phyloP scores from a whole-genome alignment of 805 yeast species.

The Wickerhamomyces tratensis region DNA sequence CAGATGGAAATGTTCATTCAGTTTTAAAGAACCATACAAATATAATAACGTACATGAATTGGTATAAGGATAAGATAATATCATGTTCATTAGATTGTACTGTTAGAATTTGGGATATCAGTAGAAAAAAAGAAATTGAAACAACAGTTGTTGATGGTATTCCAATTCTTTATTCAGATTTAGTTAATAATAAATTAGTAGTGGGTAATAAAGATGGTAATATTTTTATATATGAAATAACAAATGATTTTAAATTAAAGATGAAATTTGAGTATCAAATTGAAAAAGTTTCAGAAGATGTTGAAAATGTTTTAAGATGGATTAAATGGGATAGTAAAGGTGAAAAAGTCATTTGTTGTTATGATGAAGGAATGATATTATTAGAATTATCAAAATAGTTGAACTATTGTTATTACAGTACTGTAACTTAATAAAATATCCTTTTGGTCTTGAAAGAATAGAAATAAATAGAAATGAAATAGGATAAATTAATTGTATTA shows the following conservation, averaged over 20 bases:
- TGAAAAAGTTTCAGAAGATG: no score
- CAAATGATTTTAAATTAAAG: background rate
- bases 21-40: conserved; percentile 45
- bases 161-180: conserved; percentile 43
- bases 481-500: no score
- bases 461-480: no score
- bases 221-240: no score
- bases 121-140: conserved; percentile 28
- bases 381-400: background rate
- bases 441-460: no score
- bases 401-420: no score
- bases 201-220: conserved; percentile 60
- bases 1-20: conserved; percentile 43
- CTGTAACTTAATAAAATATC: no score
- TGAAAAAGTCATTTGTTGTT: background rate
- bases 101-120: conserved; percentile 56
- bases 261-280: background rate
- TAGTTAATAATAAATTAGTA: conserved; percentile 43
- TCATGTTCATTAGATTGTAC: conserved; percentile 66
- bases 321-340: background rate
- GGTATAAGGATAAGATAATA: conserved; percentile 41
- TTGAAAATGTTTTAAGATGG: background rate
- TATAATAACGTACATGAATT: conserved; percentile 42
- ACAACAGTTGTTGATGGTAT: conserved; percentile 33
- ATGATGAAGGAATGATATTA: background rate